These are phyloP conservation scores for Sugiyamaella sp. DNA, from an alignment of 1,139 yeast species.

Conservation along the genomic window DNA sequence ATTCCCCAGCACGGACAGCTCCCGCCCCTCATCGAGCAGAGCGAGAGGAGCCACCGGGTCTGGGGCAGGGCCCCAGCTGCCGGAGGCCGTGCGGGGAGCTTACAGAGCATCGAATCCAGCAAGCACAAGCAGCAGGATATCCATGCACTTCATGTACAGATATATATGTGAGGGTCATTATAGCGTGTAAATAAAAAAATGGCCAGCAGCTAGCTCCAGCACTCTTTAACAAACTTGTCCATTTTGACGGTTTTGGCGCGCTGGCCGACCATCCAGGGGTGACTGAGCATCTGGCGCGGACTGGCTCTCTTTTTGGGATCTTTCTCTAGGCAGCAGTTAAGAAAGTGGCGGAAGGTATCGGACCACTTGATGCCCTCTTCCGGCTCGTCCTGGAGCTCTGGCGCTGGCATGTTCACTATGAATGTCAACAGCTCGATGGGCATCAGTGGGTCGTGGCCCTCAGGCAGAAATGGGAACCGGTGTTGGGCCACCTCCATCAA, in stretches of 20 bases:
- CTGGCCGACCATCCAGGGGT: constrained; percentile 89
- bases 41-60: neutral
- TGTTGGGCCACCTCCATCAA: constrained; percentile 91
- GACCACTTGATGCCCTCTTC: constrained; percentile 80
- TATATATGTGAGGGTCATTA: neutral
- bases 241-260: constrained; percentile 70
- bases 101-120: too few relatives aligned
- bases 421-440: constrained; percentile 86
- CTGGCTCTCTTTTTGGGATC: constrained; percentile 81
- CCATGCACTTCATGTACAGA: neutral
- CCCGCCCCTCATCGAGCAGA: too few relatives aligned
- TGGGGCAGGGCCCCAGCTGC: neutral
- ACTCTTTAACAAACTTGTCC: constrained; percentile 80
- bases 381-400: constrained; percentile 76
- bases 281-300: constrained; percentile 88
- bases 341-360: constrained; percentile 77
- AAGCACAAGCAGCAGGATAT: too few relatives aligned
- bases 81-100: too few relatives aligned
- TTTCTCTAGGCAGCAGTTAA: constrained; percentile 78
- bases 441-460: constrained; percentile 54
- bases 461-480: constrained; percentile 67
- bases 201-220: constrained; percentile 70
- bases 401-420: constrained; percentile 77
- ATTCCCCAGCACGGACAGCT: too few relatives aligned
- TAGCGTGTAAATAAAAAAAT: neutral